phyloP scores from a whole-genome alignment of 2,329 filamentous ascomycete genomes.

The Westerdykella aurantiaca region DNA sequence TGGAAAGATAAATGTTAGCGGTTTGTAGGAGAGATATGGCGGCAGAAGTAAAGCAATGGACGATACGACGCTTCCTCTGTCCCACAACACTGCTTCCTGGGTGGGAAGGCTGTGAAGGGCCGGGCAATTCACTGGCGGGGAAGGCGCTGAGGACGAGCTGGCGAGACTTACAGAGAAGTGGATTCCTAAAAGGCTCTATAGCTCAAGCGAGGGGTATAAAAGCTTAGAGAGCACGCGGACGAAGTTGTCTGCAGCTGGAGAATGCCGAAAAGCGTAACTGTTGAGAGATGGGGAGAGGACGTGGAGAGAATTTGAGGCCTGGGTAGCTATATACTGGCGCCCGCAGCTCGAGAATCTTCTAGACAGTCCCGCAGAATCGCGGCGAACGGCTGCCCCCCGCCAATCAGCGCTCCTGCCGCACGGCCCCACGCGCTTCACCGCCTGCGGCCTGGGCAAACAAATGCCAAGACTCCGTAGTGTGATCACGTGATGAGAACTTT shows the following conservation, averaged over 20 bases:
- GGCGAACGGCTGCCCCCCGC: slow-evolving; percentile 19
- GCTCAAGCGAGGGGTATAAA: slow-evolving; percentile 6
- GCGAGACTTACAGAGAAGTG: slow-evolving; percentile 19
- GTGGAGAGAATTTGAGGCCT: slow-evolving; percentile 16
- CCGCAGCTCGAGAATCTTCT: slow-evolving; percentile 36
- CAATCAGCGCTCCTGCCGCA: slow-evolving; percentile 16
- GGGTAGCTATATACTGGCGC: slow-evolving; percentile 26
- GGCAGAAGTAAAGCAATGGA: slow-evolving; percentile 6
- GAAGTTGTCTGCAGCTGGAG: slow-evolving; percentile 13
- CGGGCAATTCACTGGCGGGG: background rate
- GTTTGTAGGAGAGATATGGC: slow-evolving; percentile 3
- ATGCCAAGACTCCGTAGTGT: too few species aligned
- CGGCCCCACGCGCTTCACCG: slow-evolving; percentile 19
- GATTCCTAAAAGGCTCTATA: slow-evolving; percentile 9
- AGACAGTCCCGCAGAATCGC: slow-evolving; percentile 31
- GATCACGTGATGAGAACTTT: too few species aligned
- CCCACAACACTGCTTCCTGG: too few species aligned
- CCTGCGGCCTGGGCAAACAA: slow-evolving; percentile 5
- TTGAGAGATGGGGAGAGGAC: slow-evolving; percentile 11
- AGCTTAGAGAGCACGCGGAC: slow-evolving; percentile 14
- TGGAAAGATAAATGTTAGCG: background rate
- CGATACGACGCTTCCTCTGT: background rate
- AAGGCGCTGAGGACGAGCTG: slow-evolving; percentile 5
- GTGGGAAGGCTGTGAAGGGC: background rate
- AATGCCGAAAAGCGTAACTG: slow-evolving; percentile 18